These are phyloP conservation scores for Oenanthe sinensis DNA, from an alignment of 129 eudicot species.

Conservation along the genomic window DNA sequence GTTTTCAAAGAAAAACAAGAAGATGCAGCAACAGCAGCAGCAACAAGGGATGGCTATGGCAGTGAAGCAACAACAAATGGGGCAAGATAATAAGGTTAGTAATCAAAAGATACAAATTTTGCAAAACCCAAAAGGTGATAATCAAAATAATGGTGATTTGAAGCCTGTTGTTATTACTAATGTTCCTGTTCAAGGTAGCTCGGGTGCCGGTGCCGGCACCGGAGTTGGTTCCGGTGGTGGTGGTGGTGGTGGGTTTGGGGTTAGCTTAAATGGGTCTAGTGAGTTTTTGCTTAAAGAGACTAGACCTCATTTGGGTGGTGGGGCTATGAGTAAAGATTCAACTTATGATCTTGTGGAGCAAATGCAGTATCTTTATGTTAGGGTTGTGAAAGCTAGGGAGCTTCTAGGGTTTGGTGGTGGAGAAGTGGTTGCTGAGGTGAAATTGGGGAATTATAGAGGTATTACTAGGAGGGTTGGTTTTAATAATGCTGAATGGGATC, in stretches of 20 bases:
- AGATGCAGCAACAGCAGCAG: constrained; percentile 43
- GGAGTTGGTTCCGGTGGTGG: constrained; percentile 21
- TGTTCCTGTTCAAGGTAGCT: constrained; percentile 41
- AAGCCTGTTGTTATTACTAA: constrained; percentile 68
- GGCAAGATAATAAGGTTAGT: constrained; percentile 28
- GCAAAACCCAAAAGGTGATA: constrained; percentile 26
- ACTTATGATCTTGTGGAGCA: constrained; percentile 94
- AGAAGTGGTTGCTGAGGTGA: constrained; percentile 84
- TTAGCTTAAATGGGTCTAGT: constrained; percentile 29
- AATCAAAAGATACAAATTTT: constrained; percentile 32
- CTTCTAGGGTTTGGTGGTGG: constrained; percentile 57
- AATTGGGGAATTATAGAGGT: constrained; percentile 87
- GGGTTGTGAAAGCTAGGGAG: constrained; percentile 71
- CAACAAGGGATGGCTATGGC: constrained; percentile 31
- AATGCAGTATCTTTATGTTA: constrained; percentile 86
- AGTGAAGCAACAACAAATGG: constrained; percentile 43
- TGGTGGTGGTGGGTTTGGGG: constrained; percentile 33
- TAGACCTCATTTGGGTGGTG: constrained; percentile 82
- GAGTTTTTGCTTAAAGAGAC: constrained; percentile 75
- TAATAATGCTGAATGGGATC: constrained; percentile 75
- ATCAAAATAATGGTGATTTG: constrained; percentile 38
- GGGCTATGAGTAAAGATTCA: constrained; percentile 50
- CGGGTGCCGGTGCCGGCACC: constrained; percentile 13
- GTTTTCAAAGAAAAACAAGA: constrained; percentile 54
- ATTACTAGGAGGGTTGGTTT: constrained; percentile 57